Evolutionary conservation across 768 basidiomycete genomes (phyloP), one percentile per base, ranked within the genome.

Genomic region (Pisolithus orientalis): DNA sequence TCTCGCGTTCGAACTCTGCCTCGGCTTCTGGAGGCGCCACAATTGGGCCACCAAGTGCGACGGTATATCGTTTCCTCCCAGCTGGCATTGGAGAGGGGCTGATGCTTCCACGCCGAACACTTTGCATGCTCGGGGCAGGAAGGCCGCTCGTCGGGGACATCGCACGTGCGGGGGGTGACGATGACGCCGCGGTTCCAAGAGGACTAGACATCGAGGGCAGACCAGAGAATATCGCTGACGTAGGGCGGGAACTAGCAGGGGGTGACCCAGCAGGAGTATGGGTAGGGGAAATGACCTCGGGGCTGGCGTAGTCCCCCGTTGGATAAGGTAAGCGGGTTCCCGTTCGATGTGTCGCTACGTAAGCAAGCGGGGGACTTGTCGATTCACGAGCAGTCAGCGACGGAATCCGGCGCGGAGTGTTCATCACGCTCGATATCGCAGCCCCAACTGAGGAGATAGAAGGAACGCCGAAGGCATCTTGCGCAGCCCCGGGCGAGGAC

Each of bases 291-390:
- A 64, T 61, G 1, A 75, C 65, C 34, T 82, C 78, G 0, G 85
- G 85, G 9, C 83, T 82, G 5, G 87, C 74, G 53, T 93, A 92
- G 59, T 93, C 90, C 4, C 90, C 90, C 3, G 84, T 83, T 16
- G 90, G 90, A 57, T 92, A 91, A 24, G 90, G 88, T 16, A 90
- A 71, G 34, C 87, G 80, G 1, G 73, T 73, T 13, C 68, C 54
- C 5, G 61, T 4, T 62, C 24, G 25, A 43, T 57, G 47, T 0
- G 72, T 66, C n/a, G 72, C 72, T 0, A 64, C 74, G 1, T 80
- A 78, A 0, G 77, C 73, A 44, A 80, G 76, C 16, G 80, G 83
- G 11, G 82, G 85, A 56, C 82, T 84, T 5, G 82, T 85, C 6
- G 82, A 79, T 50, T 84, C 85, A 17, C 75, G 73, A 0, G 76